These are phyloP conservation scores for Sporothrix dimorphospora DNA, from an alignment of 2,329 filamentous ascomycete species.

Conservation along the genomic window DNA sequence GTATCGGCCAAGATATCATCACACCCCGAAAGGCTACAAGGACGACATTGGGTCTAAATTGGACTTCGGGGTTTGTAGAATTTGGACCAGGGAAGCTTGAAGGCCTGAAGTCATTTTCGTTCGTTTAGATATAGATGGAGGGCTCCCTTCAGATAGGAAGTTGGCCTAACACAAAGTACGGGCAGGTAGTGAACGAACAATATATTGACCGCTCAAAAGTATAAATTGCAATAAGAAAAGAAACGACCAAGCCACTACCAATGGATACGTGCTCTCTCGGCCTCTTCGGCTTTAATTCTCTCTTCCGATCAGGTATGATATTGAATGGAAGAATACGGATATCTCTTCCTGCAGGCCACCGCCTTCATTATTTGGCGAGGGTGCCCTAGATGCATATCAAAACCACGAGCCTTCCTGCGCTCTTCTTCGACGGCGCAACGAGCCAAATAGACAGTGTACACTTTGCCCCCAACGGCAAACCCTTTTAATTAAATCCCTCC, in stretches of 20 bases:
- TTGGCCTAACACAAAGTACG: neutral
- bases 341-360: neutral
- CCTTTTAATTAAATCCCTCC: neutral
- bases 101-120: no score
- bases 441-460: neutral
- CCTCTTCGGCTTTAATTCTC: neutral
- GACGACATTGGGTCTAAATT: no score
- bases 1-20: no score
- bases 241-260: neutral
- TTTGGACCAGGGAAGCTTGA: no score
- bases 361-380: no score
- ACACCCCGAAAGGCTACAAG: no score
- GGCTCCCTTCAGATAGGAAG: no score
- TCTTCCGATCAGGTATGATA: neutral
- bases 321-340: neutral
- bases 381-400: no score
- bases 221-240: neutral
- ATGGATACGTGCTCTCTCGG: neutral
- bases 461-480: conserved; percentile 1
- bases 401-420: neutral
- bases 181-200: neutral
- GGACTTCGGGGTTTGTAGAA: no score
- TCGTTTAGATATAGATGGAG: no score
- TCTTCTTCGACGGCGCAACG: neutral
- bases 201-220: neutral